These are phyloP conservation scores for Yamadazyma atlantica DNA, from an alignment of 1,139 yeast genomes.

Conservation along the genomic window DNA sequence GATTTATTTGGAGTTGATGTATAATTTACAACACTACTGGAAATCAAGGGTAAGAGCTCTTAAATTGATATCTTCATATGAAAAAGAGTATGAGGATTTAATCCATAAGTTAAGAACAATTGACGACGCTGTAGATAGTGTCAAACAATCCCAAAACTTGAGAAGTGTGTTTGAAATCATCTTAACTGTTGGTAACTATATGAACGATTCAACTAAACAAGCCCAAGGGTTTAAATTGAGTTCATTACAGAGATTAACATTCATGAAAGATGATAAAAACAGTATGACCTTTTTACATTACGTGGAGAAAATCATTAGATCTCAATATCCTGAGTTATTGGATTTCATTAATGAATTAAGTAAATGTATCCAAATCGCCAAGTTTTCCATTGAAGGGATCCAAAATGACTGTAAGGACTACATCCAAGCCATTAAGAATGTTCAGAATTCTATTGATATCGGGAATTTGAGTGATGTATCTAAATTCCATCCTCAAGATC, in stretches of 20 bases:
- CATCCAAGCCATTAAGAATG: conserved; percentile 58
- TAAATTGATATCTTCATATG: conserved; percentile 57
- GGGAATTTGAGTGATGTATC: conserved; percentile 78
- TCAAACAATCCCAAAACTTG: conserved; percentile 58
- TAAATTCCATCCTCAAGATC: conserved; percentile 72
- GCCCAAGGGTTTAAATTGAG: conserved; percentile 78
- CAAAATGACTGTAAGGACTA: conserved; percentile 62
- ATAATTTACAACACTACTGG: conserved; percentile 80
- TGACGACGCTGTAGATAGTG: conserved; percentile 63
- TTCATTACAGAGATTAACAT: conserved; percentile 71
- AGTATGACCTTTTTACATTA: conserved; percentile 78
- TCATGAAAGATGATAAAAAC: conserved; percentile 75
- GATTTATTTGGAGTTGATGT: conserved; percentile 67
- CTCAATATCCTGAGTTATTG: conserved; percentile 65
- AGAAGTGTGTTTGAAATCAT: conserved; percentile 72
- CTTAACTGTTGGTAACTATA: conserved; percentile 78
- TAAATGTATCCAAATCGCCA: conserved; percentile 59
- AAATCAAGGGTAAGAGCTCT: conserved; percentile 74
- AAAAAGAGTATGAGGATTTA: conserved; percentile 70
- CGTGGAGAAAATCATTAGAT: conserved; percentile 70
- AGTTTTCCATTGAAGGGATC: conserved; percentile 67
- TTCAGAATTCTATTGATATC: conserved; percentile 68
- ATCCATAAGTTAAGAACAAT: conserved; percentile 58
- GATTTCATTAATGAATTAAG: conserved; percentile 59
- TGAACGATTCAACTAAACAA: conserved; percentile 78